A percentile compares a stretch with the other conserved stretches of the same genome.
phyloP scores from a whole-genome alignment of 345 rosid species.

The Odontarrhena argentea region DNA sequence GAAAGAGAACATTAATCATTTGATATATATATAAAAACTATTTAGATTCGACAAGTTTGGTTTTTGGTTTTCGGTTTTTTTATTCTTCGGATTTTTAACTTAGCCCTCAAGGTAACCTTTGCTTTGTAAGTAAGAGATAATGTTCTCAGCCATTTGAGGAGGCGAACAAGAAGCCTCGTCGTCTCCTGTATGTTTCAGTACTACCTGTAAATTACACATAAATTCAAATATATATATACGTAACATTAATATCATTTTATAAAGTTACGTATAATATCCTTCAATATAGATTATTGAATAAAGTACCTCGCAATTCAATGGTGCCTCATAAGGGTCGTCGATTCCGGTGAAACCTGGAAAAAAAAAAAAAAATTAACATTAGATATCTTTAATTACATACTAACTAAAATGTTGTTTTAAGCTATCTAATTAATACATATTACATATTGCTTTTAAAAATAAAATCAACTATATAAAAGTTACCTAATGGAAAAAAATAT shows the following conservation, averaged over 20 bases:
- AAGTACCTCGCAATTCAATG: conserved; percentile 62
- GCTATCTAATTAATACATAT: too few species aligned
- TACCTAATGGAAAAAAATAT: not conserved
- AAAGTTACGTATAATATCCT: conserved; percentile 5
- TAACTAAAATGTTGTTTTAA: not conserved
- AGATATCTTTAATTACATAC: not conserved
- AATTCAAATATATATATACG: too few species aligned
- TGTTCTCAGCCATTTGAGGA: conserved; percentile 63
- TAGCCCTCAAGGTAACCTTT: conserved; percentile 65
- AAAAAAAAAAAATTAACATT: conserved; percentile 7
- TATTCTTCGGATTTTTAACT: conserved; percentile 22
- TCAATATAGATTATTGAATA: not conserved
- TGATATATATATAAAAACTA: not conserved
- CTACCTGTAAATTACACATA: conserved; percentile 55
- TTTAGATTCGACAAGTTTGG: conserved; percentile 22
- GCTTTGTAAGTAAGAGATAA: conserved; percentile 63
- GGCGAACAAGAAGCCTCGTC: conserved; percentile 54
- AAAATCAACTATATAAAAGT: not conserved
- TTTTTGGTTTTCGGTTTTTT: conserved; percentile 2
- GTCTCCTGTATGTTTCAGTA: conserved; percentile 49
- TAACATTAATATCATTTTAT: not conserved
- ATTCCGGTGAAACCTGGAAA: conserved; percentile 72
- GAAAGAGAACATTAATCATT: not conserved
- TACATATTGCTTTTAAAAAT: too few species aligned
- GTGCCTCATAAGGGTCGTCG: conserved; percentile 81